Conservation (phyloP, 2,329 filamentous ascomycete species). For the Epichloe elymi region DNA sequence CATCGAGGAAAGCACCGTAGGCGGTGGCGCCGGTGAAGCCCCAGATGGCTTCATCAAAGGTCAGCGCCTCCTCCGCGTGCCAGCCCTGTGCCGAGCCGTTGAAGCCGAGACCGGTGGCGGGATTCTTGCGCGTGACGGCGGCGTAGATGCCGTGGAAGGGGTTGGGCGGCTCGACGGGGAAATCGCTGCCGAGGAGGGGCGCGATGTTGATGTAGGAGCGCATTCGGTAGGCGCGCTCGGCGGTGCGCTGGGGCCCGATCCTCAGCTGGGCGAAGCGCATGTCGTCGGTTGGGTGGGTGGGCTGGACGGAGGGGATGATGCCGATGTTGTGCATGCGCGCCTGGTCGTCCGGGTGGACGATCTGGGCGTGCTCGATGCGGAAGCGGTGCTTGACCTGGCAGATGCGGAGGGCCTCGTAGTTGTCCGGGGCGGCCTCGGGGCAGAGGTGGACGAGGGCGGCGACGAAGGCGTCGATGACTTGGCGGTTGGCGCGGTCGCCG, state of each 20-base stretch:
- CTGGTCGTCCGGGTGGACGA: conserved; percentile 54
- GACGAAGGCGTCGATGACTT: conserved; percentile 50
- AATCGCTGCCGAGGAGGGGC: conserved; percentile 54
- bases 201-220: conserved; percentile 39
- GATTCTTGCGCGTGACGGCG: conserved; percentile 47
- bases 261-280: conserved; percentile 52
- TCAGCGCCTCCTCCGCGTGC: conserved; percentile 46
- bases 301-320: conserved; percentile 56
- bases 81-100: conserved; percentile 39
- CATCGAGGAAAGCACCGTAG: conserved; percentile 45
- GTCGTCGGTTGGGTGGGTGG: conserved; percentile 59
- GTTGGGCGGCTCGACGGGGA: conserved; percentile 56
- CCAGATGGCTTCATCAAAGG: conserved; percentile 42
- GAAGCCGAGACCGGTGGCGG: conserved; percentile 38
- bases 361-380: conserved; percentile 59
- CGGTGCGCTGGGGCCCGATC: conserved; percentile 42
- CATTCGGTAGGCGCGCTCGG: conserved; percentile 52
- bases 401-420: conserved; percentile 21
- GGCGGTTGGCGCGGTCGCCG: conserved; percentile 54
- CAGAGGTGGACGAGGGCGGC: conserved; percentile 42
- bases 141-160: conserved; percentile 59
- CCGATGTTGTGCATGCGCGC: conserved; percentile 41
- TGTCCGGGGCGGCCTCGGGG: conserved; percentile 17
- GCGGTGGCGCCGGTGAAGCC: conserved; percentile 51
- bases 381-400: conserved; percentile 46